Base-by-base conservation (phyloP, 1,284 basidiomycete species). In the Lignosus rhinocerotis region DNA sequence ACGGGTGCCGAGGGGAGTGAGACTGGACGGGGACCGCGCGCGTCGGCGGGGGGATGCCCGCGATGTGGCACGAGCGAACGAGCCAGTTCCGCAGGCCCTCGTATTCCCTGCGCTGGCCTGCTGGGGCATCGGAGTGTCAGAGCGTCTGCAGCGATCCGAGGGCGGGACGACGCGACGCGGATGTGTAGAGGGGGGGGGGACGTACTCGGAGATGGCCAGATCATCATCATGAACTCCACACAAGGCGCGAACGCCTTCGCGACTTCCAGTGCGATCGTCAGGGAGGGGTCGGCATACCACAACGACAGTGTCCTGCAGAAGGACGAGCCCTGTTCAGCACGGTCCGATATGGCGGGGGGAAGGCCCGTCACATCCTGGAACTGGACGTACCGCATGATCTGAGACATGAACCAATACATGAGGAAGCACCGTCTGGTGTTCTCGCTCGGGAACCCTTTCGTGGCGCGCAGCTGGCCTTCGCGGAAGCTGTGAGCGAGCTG, bases 331-430 rank as follows among this genome's bases (percentile, higher is more conserved):
- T 25, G 25, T 25, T 25, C 25, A 25, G 25, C 25, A 25, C 25
- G 4, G 25, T 25, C 25, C 25, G 4, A 25, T 25, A 2, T 25
- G 25, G 42, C 11, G 36, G 11, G 36, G 10, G 21, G 41, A 44
- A 32, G 30, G 3, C 21, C 19, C 21, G 16, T 11, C 12, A 16
- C 12, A 14, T 6, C 44, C 19, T 10, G 14, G 19, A 31, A 12
- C 33, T 17, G 36, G 10, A 70, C 72, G 48, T 61, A 86, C 87
- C 86, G 78, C 60, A 75, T 78, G 49, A 88, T 79, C 68, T 90
- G 87, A n/a, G 81, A 80, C 85, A 89, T 87, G 66, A 90, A 88
- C 88, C 87, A 90, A 69, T 87, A 88, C 33, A 85, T 78, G 66
- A 86, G 87, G 70, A 87, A 86, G 52, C 56, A 53, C 6, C 87